Evolutionary conservation across 1,284 basidiomycete genomes (phyloP), one percentile per base, ranked within the genome.

Genomic region (Irpex sp.): DNA sequence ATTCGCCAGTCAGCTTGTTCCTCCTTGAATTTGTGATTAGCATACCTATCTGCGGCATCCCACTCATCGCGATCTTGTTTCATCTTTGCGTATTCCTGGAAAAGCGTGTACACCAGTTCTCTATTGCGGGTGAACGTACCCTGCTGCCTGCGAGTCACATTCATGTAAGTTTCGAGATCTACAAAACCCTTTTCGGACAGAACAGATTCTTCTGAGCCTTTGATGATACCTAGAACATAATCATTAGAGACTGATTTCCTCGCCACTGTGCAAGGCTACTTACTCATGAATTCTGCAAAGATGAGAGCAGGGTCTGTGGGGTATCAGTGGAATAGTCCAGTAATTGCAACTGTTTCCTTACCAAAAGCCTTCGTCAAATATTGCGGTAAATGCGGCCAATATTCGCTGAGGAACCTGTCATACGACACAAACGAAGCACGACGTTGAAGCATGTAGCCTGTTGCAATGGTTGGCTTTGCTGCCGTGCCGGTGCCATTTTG

Each of bases 201-300:
- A 15, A 85, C 65, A 0, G 86, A 75, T 46, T 74, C 71, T 67
- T 89, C 86, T 0, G 86, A 87, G 0, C 90, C 89, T 68, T 85
- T 84, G 68, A 92, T 88, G 1, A 89, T 81, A 26, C 89, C 88
- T 88, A 47, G 17, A 54, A 53, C 8, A 26, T n/a, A 9, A 51
- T 9, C 19, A 15, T 13, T 5, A 49, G 21, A 11, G 15, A 21
- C 5, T 51, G 31, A 60, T 21, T 50, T 19, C 26, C 15, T 26
- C 49, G 19, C 19, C 49, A 51, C 19, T 9, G 5, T 51, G 49
- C 26, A 6, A 6, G 54, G 31, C 11, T 37, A 68, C 71, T 15
- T 63, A 83, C 88, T 88, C 67, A 91, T 80, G 50, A 92, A 78
- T 66, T 92, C 89, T n/a, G 80, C 84, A 67, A 84, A 92, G 2